These are phyloP conservation scores for Helenozyma rhizophorensis DNA, from an alignment of 805 yeast species.

Conservation along the genomic window DNA sequence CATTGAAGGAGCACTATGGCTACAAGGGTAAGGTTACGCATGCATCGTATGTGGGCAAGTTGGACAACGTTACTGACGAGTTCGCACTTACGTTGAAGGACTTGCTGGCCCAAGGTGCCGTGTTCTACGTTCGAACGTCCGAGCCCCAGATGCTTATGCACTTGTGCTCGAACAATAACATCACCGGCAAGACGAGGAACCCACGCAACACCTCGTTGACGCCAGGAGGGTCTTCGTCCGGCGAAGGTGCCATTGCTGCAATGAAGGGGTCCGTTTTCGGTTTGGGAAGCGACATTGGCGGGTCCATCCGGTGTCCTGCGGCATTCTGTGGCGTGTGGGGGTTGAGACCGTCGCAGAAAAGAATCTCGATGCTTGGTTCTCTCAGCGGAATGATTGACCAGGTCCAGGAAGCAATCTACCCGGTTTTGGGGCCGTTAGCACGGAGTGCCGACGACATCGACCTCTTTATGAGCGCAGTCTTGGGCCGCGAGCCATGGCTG, in stretches of 20 bases:
- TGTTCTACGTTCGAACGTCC: conserved; percentile 15
- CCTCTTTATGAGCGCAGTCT: conserved; percentile 13
- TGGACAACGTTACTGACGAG: conserved; percentile 10
- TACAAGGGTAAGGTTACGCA: conserved; percentile 14
- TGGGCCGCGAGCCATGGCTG: conserved; percentile 14
- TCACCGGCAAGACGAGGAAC: conserved; percentile 15
- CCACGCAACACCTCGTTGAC: conserved; percentile 14
- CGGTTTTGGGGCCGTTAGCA: conserved; percentile 16
- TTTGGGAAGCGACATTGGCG: conserved; percentile 17
- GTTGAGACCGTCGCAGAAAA: conserved; percentile 12
- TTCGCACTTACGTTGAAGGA: conserved; percentile 7
- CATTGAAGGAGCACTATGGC: conserved; percentile 15
- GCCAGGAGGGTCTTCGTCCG: conserved; percentile 16
- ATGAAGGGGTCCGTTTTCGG: conserved; percentile 17
- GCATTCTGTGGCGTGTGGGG: conserved; percentile 19
- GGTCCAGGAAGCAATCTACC: conserved; percentile 11
- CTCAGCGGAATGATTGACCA: conserved; percentile 8
- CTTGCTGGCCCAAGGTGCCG: conserved; percentile 14
- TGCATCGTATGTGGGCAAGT: conserved; percentile 12
- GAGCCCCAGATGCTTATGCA: conserved; percentile 18
- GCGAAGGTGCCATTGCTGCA: conserved; percentile 17
- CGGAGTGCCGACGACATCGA: conserved; percentile 15
- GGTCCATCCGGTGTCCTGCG: conserved; percentile 16
- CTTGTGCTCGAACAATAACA: conserved; percentile 15
- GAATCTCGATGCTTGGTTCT: conserved; percentile 9